Evolutionary conservation across 2,329 filamentous ascomycete species (phyloP).

Genomic region (Diplodia scrobiculata): DNA sequence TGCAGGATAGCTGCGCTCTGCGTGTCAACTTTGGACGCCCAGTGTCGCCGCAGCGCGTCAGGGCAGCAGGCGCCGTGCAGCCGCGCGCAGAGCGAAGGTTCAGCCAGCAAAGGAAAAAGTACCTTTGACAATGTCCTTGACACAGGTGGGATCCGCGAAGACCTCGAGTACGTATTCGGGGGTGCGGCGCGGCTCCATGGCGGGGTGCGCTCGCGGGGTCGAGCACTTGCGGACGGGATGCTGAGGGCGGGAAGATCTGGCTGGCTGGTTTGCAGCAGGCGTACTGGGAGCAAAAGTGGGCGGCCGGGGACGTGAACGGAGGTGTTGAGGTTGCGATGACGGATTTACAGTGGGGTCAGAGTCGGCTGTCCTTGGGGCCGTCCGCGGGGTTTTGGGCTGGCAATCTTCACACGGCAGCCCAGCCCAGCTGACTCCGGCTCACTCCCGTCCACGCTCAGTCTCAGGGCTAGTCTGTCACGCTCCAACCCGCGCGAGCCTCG

Average conservation of each 20-base stretch:
- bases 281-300: not conserved
- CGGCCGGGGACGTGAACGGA: not conserved
- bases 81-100: slow-evolving; percentile 2
- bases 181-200: slow-evolving; percentile 66
- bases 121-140: slow-evolving; percentile 94
- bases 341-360: slow-evolving; percentile 28
- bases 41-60: not conserved
- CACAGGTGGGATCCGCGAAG: slow-evolving; percentile 84
- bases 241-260: not conserved
- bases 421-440: slow-evolving; percentile 26
- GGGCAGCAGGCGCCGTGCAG: slow-evolving; percentile 11
- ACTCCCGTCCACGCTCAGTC: slow-evolving; percentile 16
- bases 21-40: slow-evolving; percentile 14
- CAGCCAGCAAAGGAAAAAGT: slow-evolving; percentile 31
- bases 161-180: slow-evolving; percentile 93
- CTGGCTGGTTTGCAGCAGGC: not conserved
- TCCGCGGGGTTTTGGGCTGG: slow-evolving; percentile 19
- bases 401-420: slow-evolving; percentile 4
- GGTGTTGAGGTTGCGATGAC: slow-evolving; percentile 20
- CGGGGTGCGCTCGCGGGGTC: slow-evolving; percentile 21
- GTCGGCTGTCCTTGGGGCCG: slow-evolving; percentile 13
- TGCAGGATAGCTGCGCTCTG: slow-evolving; percentile 74
- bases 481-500: slow-evolving; percentile 10
- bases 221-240: not conserved
- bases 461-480: not conserved